A percentile compares a stretch with the other conserved stretches of the same genome.
Evolutionary conservation across 371 early-diverging fungal genomes (phyloP).

Genomic region (Rhizopus stolonifer): DNA sequence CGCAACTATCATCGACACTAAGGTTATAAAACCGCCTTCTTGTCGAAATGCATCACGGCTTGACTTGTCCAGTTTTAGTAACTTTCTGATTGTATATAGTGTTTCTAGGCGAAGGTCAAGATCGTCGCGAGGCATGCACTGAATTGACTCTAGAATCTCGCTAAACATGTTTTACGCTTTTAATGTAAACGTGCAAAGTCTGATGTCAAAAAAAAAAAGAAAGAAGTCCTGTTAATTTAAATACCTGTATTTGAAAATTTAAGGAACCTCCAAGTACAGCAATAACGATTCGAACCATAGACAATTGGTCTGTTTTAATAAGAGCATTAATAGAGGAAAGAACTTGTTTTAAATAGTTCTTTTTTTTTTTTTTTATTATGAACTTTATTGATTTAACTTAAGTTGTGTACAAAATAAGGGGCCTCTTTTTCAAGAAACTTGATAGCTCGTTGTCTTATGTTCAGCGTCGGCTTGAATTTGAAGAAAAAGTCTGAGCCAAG

Average conservation of each 20-base stretch:
- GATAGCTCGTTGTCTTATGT: slow-evolving; percentile 20
- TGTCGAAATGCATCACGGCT: slow-evolving; percentile 59
- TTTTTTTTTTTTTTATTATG: too few species aligned
- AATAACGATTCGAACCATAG: too few species aligned
- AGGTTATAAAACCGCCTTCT: slow-evolving; percentile 63
- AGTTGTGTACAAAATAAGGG: slow-evolving; percentile 13
- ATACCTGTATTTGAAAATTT: too few species aligned
- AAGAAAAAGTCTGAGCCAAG: slow-evolving; percentile 35
- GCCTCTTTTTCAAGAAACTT: slow-evolving; percentile 21
- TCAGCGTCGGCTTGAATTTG: slow-evolving; percentile 20
- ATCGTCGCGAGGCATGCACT: slow-evolving; percentile 54
- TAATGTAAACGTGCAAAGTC: too few species aligned
- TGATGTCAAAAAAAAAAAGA: too few species aligned
- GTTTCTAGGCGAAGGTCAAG: slow-evolving; percentile 59
- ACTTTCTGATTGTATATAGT: slow-evolving; percentile 53
- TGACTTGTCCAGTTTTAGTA: slow-evolving; percentile 43
- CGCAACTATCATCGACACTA: slow-evolving; percentile 62
- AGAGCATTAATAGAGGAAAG: too few species aligned
- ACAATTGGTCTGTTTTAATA: too few species aligned
- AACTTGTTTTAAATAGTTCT: too few species aligned
- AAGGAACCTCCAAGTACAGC: too few species aligned
- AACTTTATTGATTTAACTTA: background rate
- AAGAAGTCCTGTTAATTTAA: too few species aligned
- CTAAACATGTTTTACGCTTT: slow-evolving; percentile 28
- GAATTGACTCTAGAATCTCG: slow-evolving; percentile 62